Base-by-base conservation (phyloP, 805 yeast genomes). In the Schizosaccharomyces pombe region DNA sequence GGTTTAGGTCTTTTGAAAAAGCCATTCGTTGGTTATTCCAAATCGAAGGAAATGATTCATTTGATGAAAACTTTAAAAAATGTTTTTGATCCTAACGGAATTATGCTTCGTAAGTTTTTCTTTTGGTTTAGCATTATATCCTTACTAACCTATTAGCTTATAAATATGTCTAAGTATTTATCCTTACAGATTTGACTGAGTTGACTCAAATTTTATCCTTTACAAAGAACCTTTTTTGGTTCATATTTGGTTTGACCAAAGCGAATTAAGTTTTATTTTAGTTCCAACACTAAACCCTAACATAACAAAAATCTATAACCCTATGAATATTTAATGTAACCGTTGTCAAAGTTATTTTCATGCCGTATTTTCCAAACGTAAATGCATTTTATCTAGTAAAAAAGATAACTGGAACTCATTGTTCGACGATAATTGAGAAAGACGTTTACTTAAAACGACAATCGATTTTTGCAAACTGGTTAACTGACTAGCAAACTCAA, bases 1-100 rank as follows among this genome's bases (percentile, higher is more conserved):
- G 98, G 98, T 14, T 73, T 91, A 56, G 98, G 98, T 0, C 85
- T 91, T 76, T 96, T 89, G 63, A 91, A 91, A 80, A 85, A 82
- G 61, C 82, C 84, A 63, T 91, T 83, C 65, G 75, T 89, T 60
- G 80, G 80, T 8, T 91, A 89, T 70, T 75, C 94, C 54, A 91
- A 87, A 72, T 76, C 77, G 58, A 78, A 74, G 11, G 69, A 70
- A 54, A 87, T 85, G 65, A 76, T 91, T 57, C 64, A 70, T 43
- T 65, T 86, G 70, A 87, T 91, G 75, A 80, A 79, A 65, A 78
- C 78, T 40, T 68, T 91, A 61, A 91, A 89, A 70, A 61, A 71
- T n/a, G 78, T 76, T 60, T 87, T 77, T 63, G 98, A 91, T 71
- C 96, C 96, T 55, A 82, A 85, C 55, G 82, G 80, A 24, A 91